Evolutionary conservation across 129 eudicot genomes (phyloP).

Genomic region (Flaveria linearis): DNA sequence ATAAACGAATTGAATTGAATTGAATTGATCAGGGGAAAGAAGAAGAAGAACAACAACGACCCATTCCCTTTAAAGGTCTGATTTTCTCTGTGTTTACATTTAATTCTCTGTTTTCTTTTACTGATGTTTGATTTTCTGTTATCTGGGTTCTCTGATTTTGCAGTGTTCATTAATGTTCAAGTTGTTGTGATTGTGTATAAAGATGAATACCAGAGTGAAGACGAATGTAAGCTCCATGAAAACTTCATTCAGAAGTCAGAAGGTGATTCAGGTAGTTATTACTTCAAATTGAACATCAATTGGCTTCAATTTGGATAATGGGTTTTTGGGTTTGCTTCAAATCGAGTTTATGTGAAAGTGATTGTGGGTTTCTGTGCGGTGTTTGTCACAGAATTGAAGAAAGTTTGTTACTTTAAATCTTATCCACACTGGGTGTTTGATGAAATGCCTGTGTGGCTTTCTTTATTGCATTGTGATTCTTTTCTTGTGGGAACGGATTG

Average conservation of each 20-base stretch:
- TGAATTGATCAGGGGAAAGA: constrained; percentile 12
- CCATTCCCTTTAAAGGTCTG: constrained; percentile 44
- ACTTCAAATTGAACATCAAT: too few relatives aligned
- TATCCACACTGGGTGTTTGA: constrained; percentile 43
- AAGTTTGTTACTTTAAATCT: constrained; percentile 31
- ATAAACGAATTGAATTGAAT: constrained; percentile 20
- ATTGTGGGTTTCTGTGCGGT: constrained; percentile 11
- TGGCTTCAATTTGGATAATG: too few relatives aligned
- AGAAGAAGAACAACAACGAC: background rate
- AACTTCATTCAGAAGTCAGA: constrained; percentile 49
- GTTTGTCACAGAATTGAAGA: too few relatives aligned
- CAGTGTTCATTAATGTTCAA: constrained; percentile 41
- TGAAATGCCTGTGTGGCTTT: constrained; percentile 29
- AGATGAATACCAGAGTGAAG: constrained; percentile 58
- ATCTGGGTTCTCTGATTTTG: constrained; percentile 11
- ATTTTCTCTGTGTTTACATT: constrained; percentile 22
- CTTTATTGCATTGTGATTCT: constrained; percentile 37
- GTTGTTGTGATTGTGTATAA: constrained; percentile 23
- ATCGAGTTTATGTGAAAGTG: constrained; percentile 12
- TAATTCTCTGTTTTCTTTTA: constrained; percentile 25
- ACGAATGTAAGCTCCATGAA: constrained; percentile 55
- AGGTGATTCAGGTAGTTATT: constrained; percentile 30
- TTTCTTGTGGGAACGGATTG: constrained; percentile 50
- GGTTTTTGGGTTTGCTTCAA: background rate
- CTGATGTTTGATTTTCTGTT: constrained; percentile 21